Percentiles rank a stretch among this genome's conserved stretches.
Conservation (phyloP, 176 grass and related monocot genomes). For the Oryza rufipogon region DNA sequence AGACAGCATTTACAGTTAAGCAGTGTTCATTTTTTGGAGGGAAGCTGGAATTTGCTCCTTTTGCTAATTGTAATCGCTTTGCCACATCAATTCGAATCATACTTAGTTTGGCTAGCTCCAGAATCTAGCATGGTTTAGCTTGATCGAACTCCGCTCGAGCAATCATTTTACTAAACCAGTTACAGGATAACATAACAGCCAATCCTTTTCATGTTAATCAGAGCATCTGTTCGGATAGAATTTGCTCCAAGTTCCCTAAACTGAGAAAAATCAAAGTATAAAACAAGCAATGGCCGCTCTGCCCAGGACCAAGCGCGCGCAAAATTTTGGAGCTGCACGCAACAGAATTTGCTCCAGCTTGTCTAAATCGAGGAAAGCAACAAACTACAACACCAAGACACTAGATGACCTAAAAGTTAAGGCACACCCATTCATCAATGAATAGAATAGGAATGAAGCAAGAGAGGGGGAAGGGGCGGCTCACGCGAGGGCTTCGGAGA, state of each 20-base stretch:
- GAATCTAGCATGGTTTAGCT: neutral
- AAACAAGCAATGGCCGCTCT: neutral
- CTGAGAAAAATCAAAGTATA: neutral
- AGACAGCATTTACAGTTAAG: neutral
- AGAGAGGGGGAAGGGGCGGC: neutral
- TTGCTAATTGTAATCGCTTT: neutral
- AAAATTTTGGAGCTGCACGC: neutral
- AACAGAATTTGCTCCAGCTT: too few species aligned
- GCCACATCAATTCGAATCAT: neutral
- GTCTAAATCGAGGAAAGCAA: too few species aligned
- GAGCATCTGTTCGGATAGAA: neutral
- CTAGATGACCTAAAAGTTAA: too few species aligned
- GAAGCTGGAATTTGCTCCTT: neutral
- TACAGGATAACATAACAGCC: neutral
- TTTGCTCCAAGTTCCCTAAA: neutral
- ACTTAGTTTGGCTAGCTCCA: neutral
- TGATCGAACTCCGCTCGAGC: neutral
- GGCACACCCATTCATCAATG: too few species aligned
- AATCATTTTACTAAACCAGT: neutral
- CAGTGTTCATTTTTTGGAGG: neutral
- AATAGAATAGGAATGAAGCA: neutral
- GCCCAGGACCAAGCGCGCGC: neutral
- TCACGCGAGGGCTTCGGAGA: slow-evolving; percentile 81
- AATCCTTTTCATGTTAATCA: neutral
- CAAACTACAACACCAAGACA: too few species aligned